Evolutionary conservation across 495 filamentous ascomycete species (phyloP).

Genomic region (Thermochaetoides thermophila): DNA sequence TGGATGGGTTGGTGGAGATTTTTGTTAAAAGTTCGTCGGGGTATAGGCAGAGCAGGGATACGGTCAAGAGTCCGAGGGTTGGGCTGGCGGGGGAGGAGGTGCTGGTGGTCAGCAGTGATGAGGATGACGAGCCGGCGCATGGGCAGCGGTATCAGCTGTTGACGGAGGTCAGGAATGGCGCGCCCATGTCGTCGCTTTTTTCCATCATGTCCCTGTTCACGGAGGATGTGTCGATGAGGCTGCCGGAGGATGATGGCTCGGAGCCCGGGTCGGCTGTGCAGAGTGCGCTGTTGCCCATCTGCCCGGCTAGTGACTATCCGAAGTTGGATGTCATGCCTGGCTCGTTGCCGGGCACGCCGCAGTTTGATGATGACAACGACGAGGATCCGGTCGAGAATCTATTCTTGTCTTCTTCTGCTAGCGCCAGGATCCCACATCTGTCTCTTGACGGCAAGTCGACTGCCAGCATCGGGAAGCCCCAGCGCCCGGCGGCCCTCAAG

Average conservation of each 20-base stretch:
- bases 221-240: slow-evolving; percentile 72
- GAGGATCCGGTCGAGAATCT: slow-evolving; percentile 2
- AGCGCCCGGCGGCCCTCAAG: slow-evolving; percentile 25
- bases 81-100: slow-evolving; percentile 7
- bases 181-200: slow-evolving; percentile 95
- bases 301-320: slow-evolving; percentile 29
- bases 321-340: slow-evolving; percentile 26
- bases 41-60: no score
- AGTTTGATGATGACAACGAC: slow-evolving; percentile 16
- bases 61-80: no score
- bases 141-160: slow-evolving; percentile 73
- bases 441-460: slow-evolving; percentile 40
- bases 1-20: slow-evolving; percentile 93
- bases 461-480: slow-evolving; percentile 9
- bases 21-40: slow-evolving; percentile 89
- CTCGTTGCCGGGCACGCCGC: slow-evolving; percentile 20
- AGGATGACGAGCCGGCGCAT: slow-evolving; percentile 42
- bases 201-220: slow-evolving; percentile 94
- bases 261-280: slow-evolving; percentile 8
- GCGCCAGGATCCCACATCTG: slow-evolving; percentile 55
- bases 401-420: no score
- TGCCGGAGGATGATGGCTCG: slow-evolving; percentile 43
- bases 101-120: slow-evolving; percentile 45
- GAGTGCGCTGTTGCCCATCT: slow-evolving; percentile 14
- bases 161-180: slow-evolving; percentile 95